Conservation (phyloP, 73 alveolate genomes). For the Uronychia binucleata region DNA sequence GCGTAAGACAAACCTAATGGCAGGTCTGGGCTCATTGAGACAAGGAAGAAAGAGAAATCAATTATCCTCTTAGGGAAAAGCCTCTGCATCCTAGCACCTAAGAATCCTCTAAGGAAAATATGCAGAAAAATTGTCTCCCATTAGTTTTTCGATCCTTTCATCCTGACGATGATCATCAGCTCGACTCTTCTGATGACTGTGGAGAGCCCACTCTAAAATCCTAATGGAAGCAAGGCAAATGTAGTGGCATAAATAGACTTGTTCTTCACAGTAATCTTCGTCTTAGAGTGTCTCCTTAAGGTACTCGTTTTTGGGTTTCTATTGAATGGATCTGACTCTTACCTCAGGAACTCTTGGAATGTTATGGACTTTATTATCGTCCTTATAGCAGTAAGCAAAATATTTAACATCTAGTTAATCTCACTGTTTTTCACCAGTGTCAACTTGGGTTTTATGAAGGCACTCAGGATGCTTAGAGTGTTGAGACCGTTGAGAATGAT, state of each 20-base stretch:
- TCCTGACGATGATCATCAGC: constrained; percentile 50
- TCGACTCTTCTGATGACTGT: constrained; percentile 57
- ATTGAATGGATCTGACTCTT: not conserved
- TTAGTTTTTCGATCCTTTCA: constrained; percentile 33
- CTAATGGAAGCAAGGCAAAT: constrained; percentile 5
- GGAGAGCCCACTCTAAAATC: constrained; percentile 46
- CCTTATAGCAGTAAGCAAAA: not conserved
- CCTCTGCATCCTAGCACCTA: not conserved
- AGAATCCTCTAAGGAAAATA: not conserved
- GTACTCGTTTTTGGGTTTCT: not conserved
- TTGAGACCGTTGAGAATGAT: constrained; percentile 47
- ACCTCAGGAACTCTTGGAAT: constrained; percentile 11
- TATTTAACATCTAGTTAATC: not conserved
- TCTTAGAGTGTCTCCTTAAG: not conserved
- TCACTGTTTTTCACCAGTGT: not conserved
- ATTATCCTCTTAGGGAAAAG: not conserved
- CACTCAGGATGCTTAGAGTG: constrained; percentile 59
- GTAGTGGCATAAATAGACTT: not conserved
- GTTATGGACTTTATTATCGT: constrained; percentile 9
- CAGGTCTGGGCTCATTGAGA: not conserved
- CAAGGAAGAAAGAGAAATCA: not conserved
- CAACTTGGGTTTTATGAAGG: constrained; percentile 23
- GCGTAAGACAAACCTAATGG: too few species aligned
- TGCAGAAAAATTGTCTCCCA: not conserved
- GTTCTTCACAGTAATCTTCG: not conserved